These are phyloP conservation scores for Eucalyptus sp. DNA, from an alignment of 345 rosid species.

Conservation along the genomic window DNA sequence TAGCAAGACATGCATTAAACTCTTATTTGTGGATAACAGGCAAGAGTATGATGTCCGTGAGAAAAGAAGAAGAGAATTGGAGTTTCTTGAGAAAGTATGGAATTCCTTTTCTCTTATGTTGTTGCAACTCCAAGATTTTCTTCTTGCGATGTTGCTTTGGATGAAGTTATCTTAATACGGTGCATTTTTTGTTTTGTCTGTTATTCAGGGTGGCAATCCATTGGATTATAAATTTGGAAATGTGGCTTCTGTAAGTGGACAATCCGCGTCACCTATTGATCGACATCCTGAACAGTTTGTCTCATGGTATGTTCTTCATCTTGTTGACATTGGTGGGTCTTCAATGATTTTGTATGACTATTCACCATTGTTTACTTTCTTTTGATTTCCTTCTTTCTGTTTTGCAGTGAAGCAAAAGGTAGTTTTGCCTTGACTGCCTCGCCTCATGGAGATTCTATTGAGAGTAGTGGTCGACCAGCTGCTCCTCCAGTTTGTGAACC, in stretches of 20 bases:
- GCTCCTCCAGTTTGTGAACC: conserved; percentile 65
- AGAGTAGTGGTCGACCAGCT: conserved; percentile 91
- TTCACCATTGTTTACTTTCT: background rate
- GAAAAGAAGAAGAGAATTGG: conserved; percentile 90
- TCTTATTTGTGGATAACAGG: conserved; percentile 35
- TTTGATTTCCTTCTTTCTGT: conserved; percentile 1
- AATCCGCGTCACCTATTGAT: conserved; percentile 86
- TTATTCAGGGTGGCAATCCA: conserved; percentile 91
- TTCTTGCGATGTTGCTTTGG: background rate
- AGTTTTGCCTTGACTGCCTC: conserved; percentile 91
- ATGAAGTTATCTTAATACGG: background rate
- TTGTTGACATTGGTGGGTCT: background rate
- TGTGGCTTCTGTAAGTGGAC: conserved; percentile 74
- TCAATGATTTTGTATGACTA: background rate
- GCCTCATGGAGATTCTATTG: conserved; percentile 91
- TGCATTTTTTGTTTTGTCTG: conserved; percentile 1
- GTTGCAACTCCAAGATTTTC: background rate
- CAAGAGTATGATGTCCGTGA: conserved; percentile 98
- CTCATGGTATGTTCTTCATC: conserved; percentile 51
- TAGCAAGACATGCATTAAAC: background rate
- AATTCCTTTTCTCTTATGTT: background rate
- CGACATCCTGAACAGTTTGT: conserved; percentile 73
- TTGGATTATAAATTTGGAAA: conserved; percentile 84
- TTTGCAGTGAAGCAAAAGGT: conserved; percentile 85
- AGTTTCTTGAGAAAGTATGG: conserved; percentile 96